phyloP scores from a whole-genome alignment of 2,329 filamentous ascomycete species.

The Mollisiaceae sp. region DNA sequence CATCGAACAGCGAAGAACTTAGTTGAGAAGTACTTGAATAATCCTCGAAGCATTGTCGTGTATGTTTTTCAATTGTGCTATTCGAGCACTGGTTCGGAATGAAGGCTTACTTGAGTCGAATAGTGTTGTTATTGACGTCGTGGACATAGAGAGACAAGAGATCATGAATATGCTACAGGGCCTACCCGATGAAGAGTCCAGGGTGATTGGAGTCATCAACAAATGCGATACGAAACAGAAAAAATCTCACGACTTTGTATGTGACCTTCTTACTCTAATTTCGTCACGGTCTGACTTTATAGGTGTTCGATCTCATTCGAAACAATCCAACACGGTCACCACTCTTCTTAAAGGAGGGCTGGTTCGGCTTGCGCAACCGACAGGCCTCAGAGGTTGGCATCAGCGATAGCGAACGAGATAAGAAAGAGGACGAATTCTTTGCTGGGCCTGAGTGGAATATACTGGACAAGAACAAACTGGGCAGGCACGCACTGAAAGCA shows the following conservation, averaged over 20 bases:
- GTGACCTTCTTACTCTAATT: neutral
- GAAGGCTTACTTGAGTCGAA: neutral
- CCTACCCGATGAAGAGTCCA: constrained; percentile 16
- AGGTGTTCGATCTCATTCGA: constrained; percentile 22
- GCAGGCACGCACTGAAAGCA: constrained; percentile 11
- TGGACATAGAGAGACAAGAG: constrained; percentile 17
- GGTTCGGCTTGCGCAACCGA: constrained; percentile 24
- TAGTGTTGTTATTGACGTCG: constrained; percentile 15
- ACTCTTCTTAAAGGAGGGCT: constrained; percentile 14
- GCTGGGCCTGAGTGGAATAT: constrained; percentile 1
- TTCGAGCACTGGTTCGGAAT: neutral
- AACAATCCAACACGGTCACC: constrained; percentile 9
- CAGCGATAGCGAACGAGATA: constrained; percentile 18
- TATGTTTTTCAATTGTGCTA: constrained; percentile 13
- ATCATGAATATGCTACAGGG: constrained; percentile 18
- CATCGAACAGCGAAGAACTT: constrained; percentile 29
- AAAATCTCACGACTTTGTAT: constrained; percentile 19
- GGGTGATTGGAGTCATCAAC: constrained; percentile 22
- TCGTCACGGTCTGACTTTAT: no score
- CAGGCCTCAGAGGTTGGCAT: constrained; percentile 5
- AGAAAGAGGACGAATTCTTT: constrained; percentile 17
- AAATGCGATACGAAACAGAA: constrained; percentile 22
- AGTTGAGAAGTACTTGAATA: constrained; percentile 45
- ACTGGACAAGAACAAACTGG: constrained; percentile 13
- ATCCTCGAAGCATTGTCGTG: constrained; percentile 50